Percentiles rank a stretch among this genome's conserved stretches.
phyloP scores from a whole-genome alignment of 768 basidiomycete genomes.

The Psilocybe subaeruginosa region DNA sequence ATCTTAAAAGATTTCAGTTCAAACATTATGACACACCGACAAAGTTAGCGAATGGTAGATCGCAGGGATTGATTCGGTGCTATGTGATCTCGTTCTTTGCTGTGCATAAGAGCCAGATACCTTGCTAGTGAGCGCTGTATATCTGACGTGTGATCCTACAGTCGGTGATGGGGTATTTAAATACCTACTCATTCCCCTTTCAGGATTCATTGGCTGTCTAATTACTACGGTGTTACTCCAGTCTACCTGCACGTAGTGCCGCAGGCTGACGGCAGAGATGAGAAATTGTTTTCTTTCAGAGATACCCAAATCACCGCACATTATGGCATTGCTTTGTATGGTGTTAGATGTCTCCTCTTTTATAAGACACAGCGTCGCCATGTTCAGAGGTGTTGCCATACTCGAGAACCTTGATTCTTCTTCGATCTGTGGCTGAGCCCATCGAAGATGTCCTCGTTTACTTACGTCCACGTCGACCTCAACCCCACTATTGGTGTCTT shows the following conservation, averaged over 20 bases:
- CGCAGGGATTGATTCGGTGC: too few relatives aligned
- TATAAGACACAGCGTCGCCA: not conserved
- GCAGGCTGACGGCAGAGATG: not conserved
- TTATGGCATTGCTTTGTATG: slow-evolving; percentile 3
- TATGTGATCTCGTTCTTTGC: not conserved
- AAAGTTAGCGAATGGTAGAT: too few relatives aligned
- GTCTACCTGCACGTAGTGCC: slow-evolving; percentile 3
- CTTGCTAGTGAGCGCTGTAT: not conserved
- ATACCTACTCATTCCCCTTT: not conserved
- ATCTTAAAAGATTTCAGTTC: too few relatives aligned
- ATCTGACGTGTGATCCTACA: not conserved
- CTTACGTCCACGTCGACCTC: slow-evolving; percentile 15
- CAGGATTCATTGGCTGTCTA: not conserved
- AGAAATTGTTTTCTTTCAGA: not conserved
- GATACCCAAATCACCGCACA: slow-evolving; percentile 1
- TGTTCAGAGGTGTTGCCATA: not conserved
- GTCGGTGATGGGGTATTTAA: not conserved
- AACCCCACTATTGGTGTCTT: slow-evolving; percentile 26
- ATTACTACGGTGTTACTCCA: not conserved
- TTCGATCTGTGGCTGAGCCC: slow-evolving; percentile 4
- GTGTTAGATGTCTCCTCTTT: not conserved
- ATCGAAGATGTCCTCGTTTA: not conserved
- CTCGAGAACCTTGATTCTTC: not conserved
- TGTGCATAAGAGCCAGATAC: not conserved
- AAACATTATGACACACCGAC: too few relatives aligned